Evolutionary conservation across 495 filamentous ascomycete genomes (phyloP), one percentile per base, ranked within the genome.

Genomic region (Lasiosphaeria ovina): DNA sequence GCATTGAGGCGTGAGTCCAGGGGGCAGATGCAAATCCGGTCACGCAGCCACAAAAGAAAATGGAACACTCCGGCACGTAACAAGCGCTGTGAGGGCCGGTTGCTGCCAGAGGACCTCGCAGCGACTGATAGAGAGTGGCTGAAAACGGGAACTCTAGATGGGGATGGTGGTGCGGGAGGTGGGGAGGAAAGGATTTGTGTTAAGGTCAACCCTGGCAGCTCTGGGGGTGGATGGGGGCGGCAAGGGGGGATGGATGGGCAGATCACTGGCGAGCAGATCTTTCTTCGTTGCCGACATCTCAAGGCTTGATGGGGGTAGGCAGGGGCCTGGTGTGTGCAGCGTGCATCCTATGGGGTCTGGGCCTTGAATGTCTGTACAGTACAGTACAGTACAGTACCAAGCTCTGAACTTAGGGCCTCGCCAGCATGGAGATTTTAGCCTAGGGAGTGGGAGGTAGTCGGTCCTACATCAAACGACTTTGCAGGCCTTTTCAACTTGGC

Each of bases 231-330:
- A 49, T 58, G 49, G 51, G 54, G 65, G 62, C 58, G 47, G 54
- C 50, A 58, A 49, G 61, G 58, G 49, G 33, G 35, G 47, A 54
- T 47, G 32, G 61, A 44, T 68, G 64, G 57, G 66, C 48, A 67
- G 64, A 69, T 65, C 66, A 61, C 53, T 59, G 64, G 60, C 53
- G 63, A 53, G 66, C 60, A 67, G 68, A 71, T 71, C 69, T 64
- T 36, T 56, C 61, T 65, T 60, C 61, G 34, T 65, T 67, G 65
- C 63, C 67, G 59, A 59, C 61, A 69, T 66, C 54, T 66, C 55
- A 11, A 56, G 33, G 60, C 36, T 51, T 34, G 38, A 42, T 16
- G 48, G 12, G 34, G 24, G 24, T 40, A 47, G 16, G 57, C 34
- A 54, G 40, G 11, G 53, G 42, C 24, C 2, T 24, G 24, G 24